Conservation (phyloP, 2,329 filamentous ascomycete species). For the Aspergillus ibericus region DNA sequence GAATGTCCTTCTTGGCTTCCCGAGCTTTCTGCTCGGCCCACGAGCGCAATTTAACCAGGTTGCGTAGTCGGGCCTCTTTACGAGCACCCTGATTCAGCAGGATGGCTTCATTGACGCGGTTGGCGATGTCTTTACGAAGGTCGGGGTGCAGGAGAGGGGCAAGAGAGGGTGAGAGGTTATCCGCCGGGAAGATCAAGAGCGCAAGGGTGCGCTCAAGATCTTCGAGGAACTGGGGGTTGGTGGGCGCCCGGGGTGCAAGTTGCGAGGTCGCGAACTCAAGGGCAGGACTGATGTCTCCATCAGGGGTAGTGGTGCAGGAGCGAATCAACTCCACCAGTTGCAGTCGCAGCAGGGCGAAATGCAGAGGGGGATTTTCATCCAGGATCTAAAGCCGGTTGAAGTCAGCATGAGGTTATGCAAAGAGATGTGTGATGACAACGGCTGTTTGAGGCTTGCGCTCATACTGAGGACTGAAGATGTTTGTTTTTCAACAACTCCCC, state of each 20-base stretch:
- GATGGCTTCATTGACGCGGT: slow-evolving; percentile 85
- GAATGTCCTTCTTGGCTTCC: slow-evolving; percentile 48
- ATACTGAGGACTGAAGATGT: slow-evolving; percentile 83
- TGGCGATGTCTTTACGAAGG: slow-evolving; percentile 79
- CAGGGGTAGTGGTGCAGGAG: slow-evolving; percentile 63
- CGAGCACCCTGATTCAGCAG: slow-evolving; percentile 69
- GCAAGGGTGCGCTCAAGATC: slow-evolving; percentile 93
- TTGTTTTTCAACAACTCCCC: slow-evolving; percentile 84
- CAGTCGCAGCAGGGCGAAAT: slow-evolving; percentile 85
- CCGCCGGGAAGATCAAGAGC: slow-evolving; percentile 81
- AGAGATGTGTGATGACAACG: slow-evolving; percentile 12
- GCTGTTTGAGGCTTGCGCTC: slow-evolving; percentile 52
- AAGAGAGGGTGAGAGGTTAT: slow-evolving; percentile 73
- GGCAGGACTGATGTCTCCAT: slow-evolving; percentile 74
- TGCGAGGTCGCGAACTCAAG: slow-evolving; percentile 85
- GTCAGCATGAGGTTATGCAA: slow-evolving; percentile 24
- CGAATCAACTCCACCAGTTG: slow-evolving; percentile 94
- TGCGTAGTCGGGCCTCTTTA: slow-evolving; percentile 77
- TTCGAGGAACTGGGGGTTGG: slow-evolving; percentile 75
- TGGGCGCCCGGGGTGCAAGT: slow-evolving; percentile 81
- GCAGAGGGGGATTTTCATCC: slow-evolving; percentile 76
- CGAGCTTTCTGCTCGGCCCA: slow-evolving; percentile 72
- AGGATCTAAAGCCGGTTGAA: slow-evolving; percentile 64
- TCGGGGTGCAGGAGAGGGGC: slow-evolving; percentile 75
- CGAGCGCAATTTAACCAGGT: slow-evolving; percentile 75